Conservation (phyloP, 192 early-diverging fungal species). For the Gonapodya sp. region DNA sequence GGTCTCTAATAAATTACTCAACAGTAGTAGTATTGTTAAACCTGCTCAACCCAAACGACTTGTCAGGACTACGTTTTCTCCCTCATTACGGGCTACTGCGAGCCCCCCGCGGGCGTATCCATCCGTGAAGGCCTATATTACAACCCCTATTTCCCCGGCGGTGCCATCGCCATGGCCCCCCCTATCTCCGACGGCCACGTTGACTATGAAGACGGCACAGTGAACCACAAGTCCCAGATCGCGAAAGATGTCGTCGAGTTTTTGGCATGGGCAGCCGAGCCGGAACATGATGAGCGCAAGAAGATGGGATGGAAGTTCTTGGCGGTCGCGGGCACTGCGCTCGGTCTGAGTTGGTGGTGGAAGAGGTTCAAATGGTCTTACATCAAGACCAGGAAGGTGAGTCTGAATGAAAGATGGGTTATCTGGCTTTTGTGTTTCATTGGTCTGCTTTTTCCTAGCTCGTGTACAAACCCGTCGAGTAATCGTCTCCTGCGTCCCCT, state of each 20-base stretch:
- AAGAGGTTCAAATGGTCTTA: slow-evolving; percentile 89
- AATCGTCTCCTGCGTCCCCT: background rate
- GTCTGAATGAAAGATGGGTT: background rate
- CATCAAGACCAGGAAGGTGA: slow-evolving; percentile 87
- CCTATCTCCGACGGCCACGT: slow-evolving; percentile 86
- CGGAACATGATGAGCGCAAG: slow-evolving; percentile 94
- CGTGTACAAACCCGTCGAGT: slow-evolving; percentile 7
- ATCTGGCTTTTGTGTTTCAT: background rate
- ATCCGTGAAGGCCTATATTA: slow-evolving; percentile 94
- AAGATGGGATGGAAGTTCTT: slow-evolving; percentile 88
- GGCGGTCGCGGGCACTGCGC: slow-evolving; percentile 56
- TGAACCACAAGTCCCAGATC: slow-evolving; percentile 90
- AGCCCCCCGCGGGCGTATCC: slow-evolving; percentile 86
- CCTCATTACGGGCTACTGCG: slow-evolving; percentile 87
- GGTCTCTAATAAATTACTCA: slow-evolving; percentile 9
- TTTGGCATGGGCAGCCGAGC: slow-evolving; percentile 92
- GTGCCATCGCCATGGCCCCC: slow-evolving; percentile 93
- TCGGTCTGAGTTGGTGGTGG: slow-evolving; percentile 71
- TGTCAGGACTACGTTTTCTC: slow-evolving; percentile 93
- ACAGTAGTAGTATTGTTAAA: background rate
- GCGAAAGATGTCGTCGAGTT: slow-evolving; percentile 94
- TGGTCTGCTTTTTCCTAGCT: background rate
- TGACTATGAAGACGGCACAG: slow-evolving; percentile 95
- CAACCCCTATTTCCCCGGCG: slow-evolving; percentile 99
- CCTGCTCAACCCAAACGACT: background rate